Evolutionary conservation across 352 stramenopile species (phyloP), one percentile per base, ranked within the genome.

Genomic region (Phytopythium mirpurense): DNA sequence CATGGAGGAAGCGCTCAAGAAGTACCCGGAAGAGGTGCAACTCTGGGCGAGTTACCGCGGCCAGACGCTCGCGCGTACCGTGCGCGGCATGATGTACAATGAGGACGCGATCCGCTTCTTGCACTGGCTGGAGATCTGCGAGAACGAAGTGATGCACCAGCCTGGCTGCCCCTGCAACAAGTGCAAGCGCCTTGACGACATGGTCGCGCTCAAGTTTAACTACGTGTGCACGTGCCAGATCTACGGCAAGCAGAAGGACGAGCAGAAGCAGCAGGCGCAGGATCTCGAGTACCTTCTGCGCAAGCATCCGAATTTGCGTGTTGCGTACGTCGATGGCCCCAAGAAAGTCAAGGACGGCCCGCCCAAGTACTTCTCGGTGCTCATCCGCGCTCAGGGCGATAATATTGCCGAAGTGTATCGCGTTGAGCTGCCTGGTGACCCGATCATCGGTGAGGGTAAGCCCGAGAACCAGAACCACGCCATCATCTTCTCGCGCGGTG

Each of bases 401-500:
- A 85, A 83, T 10, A 90, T 93, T 68, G 76, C 70, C 4, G 84
- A 95, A 57, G 62, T 93, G 0, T 95, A 89, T 53, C 83, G 85
- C 54, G 76, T 93, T 4, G 83, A 93, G 46, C 61, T 95, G 1
- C 85, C 85, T 12, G 85, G 85, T 40, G 78, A 95, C 48, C 85
- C 85, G n/a, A 79, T 95, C 46, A 54, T 95, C 52, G 85, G 85
- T 51, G 83, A 95, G 75, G 85, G 83, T 75, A 95, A 95, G 57
- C 83, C 83, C 9, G 83, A 93, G 49, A 95, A 95, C 74, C 85
- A 95, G 57, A 95, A 95, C 63, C 83, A 93, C 51, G 85, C 85
- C 11, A 83, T 95, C 42, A 85, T 93, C 32, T 95, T 95, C 58
- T 90, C 83, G 49, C 81, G 83, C 36, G 85, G 85, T 36, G 85